These are phyloP conservation scores for Kregervanrija fluxuum DNA, from an alignment of 805 yeast species.

Conservation along the genomic window DNA sequence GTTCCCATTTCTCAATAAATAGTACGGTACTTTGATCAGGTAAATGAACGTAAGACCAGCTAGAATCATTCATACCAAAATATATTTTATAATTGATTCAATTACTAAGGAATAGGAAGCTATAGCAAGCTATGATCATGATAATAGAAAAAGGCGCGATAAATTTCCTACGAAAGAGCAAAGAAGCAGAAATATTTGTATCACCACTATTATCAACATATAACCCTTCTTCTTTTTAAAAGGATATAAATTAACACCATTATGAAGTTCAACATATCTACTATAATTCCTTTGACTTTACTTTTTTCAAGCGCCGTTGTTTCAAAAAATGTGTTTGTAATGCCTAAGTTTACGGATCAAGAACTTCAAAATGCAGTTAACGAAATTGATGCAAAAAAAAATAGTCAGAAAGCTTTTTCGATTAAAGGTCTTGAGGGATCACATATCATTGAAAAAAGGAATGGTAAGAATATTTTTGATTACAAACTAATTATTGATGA, in stretches of 20 bases:
- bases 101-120: no score
- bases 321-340: slow-evolving; percentile 4
- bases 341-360: slow-evolving; percentile 3
- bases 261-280: slow-evolving; percentile 1
- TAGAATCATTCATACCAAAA: slow-evolving; percentile 16
- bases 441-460: slow-evolving; percentile 6
- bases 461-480: slow-evolving; percentile 9
- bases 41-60: slow-evolving; percentile 25
- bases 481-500: slow-evolving; percentile 13
- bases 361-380: slow-evolving; percentile 1
- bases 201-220: no score
- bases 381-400: slow-evolving; percentile 7
- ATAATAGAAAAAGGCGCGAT: no score
- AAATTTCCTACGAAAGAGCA: no score
- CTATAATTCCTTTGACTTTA: background rate
- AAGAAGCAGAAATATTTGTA: no score
- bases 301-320: background rate
- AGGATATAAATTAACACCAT: background rate
- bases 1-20: slow-evolving; percentile 27
- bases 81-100: no score
- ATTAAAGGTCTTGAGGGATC: no score
- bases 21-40: slow-evolving; percentile 23
- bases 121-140: no score
- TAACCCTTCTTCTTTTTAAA: no score
- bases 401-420: background rate